These are phyloP conservation scores for Coniella lustricola DNA, from an alignment of 2,329 filamentous ascomycete species.

Conservation along the genomic window DNA sequence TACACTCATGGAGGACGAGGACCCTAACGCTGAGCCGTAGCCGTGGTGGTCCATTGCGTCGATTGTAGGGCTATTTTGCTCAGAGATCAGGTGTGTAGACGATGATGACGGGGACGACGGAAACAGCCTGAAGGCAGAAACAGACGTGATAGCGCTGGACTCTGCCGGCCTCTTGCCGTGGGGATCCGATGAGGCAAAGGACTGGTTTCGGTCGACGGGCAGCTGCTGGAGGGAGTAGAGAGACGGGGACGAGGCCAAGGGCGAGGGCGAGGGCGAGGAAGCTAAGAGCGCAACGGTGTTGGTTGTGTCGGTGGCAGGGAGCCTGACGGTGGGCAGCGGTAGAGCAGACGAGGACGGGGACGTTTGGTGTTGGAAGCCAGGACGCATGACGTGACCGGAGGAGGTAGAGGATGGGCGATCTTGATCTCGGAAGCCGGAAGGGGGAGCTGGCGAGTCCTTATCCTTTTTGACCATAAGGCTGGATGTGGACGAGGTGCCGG, in stretches of 20 bases:
- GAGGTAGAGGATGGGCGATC: constrained; percentile 28
- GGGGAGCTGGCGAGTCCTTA: constrained; percentile 32
- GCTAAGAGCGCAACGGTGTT: too few relatives aligned
- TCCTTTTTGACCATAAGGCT: constrained; percentile 38
- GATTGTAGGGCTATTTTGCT: constrained; percentile 39
- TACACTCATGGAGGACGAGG: constrained; percentile 28
- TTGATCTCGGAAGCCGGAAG: constrained; percentile 28
- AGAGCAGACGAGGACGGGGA: constrained; percentile 2
- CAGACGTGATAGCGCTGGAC: constrained; percentile 18
- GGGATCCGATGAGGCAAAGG: constrained; percentile 6
- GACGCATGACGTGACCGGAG: constrained; percentile 33
- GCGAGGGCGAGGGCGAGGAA: constrained; percentile 5
- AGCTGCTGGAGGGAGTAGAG: not conserved
- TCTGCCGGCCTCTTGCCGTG: constrained; percentile 16
- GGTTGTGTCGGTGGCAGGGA: constrained; percentile 17
- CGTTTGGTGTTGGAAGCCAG: constrained; percentile 24
- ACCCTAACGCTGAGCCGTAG: constrained; percentile 27
- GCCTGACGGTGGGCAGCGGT: constrained; percentile 25
- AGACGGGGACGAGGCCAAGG: too few relatives aligned
- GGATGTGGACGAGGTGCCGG: constrained; percentile 23
- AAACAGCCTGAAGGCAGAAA: constrained; percentile 14
- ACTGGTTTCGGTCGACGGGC: constrained; percentile 20
- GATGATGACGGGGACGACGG: constrained; percentile 24
- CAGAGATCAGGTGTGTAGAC: constrained; percentile 8
- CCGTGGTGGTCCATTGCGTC: constrained; percentile 42